Evolutionary conservation across 1,139 yeast species (phyloP), one percentile per base, ranked within the genome.

Genomic region (Nadsonia commutata): DNA sequence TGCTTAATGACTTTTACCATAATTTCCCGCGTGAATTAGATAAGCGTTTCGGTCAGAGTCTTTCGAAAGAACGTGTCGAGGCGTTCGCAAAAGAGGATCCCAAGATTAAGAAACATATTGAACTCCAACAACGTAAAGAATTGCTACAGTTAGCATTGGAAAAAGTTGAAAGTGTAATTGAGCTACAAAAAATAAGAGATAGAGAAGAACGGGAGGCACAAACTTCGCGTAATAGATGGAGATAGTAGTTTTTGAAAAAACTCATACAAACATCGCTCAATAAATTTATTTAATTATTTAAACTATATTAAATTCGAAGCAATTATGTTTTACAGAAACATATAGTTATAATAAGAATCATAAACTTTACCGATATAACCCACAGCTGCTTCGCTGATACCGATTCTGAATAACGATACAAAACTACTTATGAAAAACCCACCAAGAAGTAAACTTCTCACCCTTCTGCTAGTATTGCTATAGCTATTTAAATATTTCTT

Each of bases 11-110:
- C 62, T 93, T 93, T 57, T 90, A 88, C 62, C 90, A 93, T 63
- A 86, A 85, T 55, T 90, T 93, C 64, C 98, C 98, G 1, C 72
- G 97, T 45, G 96, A 86, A 58, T 69, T 93, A 49, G 99, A 93
- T 60, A 68, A 70, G 45, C 76, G 79, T 51, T 71, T 93, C 49
- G 77, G 82, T 48, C 70, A 68, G 48, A 70, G 70, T 43, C 66
- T 90, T 54, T 68, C 76, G 9, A 70, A 70, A 43, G 94, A 85
- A 44, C 94, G 88, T 56, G 72, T 90, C 47, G 97, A 88, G 56
- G 65, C 66, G 47, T 84, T 88, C 65, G 98, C 98, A 1, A 85
- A 85, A 56, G 97, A 93, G 60, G 98, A 93, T 64, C 93, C 95
- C 16, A 83, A 80, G 63, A 76, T 90, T 47, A 80, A 80, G 57